Conservation (phyloP, 2,329 filamentous ascomycete genomes). For the Coccinonectria pachysandricola region DNA sequence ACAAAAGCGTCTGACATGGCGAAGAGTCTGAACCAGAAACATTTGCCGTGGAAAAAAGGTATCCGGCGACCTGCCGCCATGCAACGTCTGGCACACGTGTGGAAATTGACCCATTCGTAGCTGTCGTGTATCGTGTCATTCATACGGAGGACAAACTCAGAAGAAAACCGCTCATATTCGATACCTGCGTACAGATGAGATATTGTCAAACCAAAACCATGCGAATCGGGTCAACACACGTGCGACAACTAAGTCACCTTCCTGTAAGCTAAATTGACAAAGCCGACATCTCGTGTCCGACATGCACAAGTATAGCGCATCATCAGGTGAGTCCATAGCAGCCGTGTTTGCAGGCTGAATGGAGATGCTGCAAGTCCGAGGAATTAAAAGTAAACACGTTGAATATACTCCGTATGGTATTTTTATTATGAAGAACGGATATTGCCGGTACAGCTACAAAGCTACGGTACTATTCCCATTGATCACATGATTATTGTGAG, state of each 20-base stretch:
- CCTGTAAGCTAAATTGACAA: slow-evolving; percentile 6
- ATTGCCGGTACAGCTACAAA: too few species aligned
- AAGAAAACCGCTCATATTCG: slow-evolving; percentile 3
- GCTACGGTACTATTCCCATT: too few species aligned
- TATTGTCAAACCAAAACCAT: neutral
- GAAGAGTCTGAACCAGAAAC: slow-evolving; percentile 5
- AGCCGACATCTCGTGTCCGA: slow-evolving; percentile 7
- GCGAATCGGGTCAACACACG: slow-evolving; percentile 4
- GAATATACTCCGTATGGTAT: too few species aligned
- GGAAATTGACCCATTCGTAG: slow-evolving; percentile 4
- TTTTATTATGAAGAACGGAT: too few species aligned
- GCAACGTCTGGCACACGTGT: slow-evolving; percentile 3
- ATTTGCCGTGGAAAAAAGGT: slow-evolving; percentile 6
- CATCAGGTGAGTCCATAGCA: slow-evolving; percentile 3
- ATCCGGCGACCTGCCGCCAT: slow-evolving; percentile 3
- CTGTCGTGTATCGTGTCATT: slow-evolving; percentile 2
- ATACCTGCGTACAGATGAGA: slow-evolving; percentile 5
- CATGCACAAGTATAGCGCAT: slow-evolving; percentile 9
- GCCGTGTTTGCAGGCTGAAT: neutral
- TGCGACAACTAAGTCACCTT: slow-evolving; percentile 5
- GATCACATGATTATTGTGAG: too few species aligned
- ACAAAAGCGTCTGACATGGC: slow-evolving; percentile 4
- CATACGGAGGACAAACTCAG: slow-evolving; percentile 4
- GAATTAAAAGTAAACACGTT: slow-evolving; percentile 1
- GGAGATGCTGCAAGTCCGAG: neutral